Evolutionary conservation across 192 early-diverging fungal species (phyloP), one percentile per base, ranked within the genome.

Genomic region (Kappamyces sp.): DNA sequence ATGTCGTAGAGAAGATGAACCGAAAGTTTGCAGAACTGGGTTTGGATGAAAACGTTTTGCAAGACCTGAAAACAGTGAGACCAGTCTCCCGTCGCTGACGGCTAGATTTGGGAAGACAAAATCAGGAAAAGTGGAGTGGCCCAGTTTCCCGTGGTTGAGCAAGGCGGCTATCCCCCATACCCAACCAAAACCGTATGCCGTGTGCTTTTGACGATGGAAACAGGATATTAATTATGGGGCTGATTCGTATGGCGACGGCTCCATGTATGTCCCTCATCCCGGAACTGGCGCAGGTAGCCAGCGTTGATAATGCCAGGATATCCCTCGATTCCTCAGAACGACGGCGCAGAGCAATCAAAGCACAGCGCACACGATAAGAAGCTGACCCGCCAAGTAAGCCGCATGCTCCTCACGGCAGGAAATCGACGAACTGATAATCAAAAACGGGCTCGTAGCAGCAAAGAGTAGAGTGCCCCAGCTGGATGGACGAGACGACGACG

Each of bases 11-110:
- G 51, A 87, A 93, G 62, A 85, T 91, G 30, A 82, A 83, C 40
- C 74, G 77, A 9, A 87, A 93, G 40, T 98, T 96, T 82, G 88
- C 88, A 42, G 85, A 89, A 55, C 81, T 89, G 70, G 95, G 95
- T 34, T 79, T 96, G 22, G 87, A 94, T 53, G 89, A 91, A 32
- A 75, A 85, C 30, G 85, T 94, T 22, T 76, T 98, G 34, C 77
- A 81, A 35, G 92, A 96, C 59, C 75, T 98, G 57, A 84, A 91
- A 62, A 76, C 86, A 63, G 86, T 86, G 64, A 36, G 50, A 31
- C 34, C n/a, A 14, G 34, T 57, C 4, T 9, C 12, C 5, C 31
- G 2, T 55, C 22, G 32, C 41, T 63, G 2, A 38, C 5, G n/a
- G 37, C 62, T 31, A 75, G 73, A 59, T 59, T 31, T 76, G 85